Percentiles rank a stretch among this genome's conserved stretches.
Evolutionary conservation across 805 yeast species (phyloP).

Genomic region (Candida patagonica): DNA sequence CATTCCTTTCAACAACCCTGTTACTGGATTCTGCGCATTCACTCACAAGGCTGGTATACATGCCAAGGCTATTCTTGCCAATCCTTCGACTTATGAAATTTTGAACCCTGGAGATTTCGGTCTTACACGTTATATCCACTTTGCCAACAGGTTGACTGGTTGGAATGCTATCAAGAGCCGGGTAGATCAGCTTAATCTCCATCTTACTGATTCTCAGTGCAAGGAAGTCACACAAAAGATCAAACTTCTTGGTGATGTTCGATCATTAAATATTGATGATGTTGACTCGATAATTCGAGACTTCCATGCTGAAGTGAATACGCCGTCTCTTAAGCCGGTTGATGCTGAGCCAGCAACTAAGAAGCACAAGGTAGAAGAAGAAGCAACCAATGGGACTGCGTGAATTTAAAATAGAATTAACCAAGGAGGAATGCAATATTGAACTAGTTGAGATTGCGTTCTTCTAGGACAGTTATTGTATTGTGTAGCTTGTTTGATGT

Average conservation of each 20-base stretch:
- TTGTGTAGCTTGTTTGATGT: too few species aligned
- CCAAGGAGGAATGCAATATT: too few species aligned
- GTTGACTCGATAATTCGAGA: slow-evolving; percentile 95
- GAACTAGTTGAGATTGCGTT: too few species aligned
- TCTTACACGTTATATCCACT: slow-evolving; percentile 90
- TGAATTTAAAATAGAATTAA: too few species aligned
- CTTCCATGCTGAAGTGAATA: slow-evolving; percentile 58
- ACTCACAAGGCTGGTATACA: slow-evolving; percentile 99
- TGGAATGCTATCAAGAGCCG: slow-evolving; percentile 99
- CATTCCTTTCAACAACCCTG: slow-evolving; percentile 96
- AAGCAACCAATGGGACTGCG: too few species aligned
- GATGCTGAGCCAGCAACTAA: slow-evolving; percentile 19
- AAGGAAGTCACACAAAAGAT: slow-evolving; percentile 93
- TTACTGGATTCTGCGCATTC: slow-evolving; percentile 98
- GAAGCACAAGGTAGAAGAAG: slow-evolving; percentile 22
- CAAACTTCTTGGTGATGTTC: slow-evolving; percentile 88
- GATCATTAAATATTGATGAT: slow-evolving; percentile 91
- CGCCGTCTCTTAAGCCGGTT: slow-evolving; percentile 17
- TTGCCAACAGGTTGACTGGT: slow-evolving; percentile 95
- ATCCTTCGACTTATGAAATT: slow-evolving; percentile 98
- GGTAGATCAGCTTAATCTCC: slow-evolving; percentile 91
- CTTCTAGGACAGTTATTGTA: too few species aligned
- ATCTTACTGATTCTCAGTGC: slow-evolving; percentile 83
- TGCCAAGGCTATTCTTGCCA: slow-evolving; percentile 96
- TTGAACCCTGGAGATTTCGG: slow-evolving; percentile 93